Base-by-base conservation (phyloP, 139 green algal species). In the Volvox africanus region DNA sequence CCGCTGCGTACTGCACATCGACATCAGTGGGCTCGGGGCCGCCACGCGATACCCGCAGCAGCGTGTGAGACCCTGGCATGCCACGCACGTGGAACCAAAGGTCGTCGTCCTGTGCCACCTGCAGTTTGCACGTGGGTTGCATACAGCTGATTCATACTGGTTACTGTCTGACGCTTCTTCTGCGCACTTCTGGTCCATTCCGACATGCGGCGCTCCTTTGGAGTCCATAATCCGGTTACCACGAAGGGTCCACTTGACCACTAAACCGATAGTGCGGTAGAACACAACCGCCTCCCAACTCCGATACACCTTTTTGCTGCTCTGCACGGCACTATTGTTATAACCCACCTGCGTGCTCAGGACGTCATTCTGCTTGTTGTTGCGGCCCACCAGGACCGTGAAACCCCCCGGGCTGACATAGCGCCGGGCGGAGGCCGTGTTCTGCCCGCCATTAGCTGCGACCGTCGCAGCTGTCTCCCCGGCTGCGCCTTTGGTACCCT, bases 11-110 rank as follows among this genome's bases (percentile, higher is more conserved):
- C 81, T 94, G 92, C 28, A 98, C 1, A 88, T 98, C 97, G 0
- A 50, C 88, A 1, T 95, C 87, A 1, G 9, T 17, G 36, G 67
- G 83, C 67, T 28, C 24, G 35, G 12, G 17, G 65, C 65, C 24
- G 67, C 35, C 35, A 12, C 14, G 55, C 24, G 67, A 36, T 33
- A 88, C 44, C 1, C 67, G 83, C 13, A 96, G 83, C 37, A 95
- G 86, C 0, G 93, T 85, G 76, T 97, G 95, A 0, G 89, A 92
- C 50, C 95, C 95, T 35, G 97, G 96, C 68, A 97, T 80, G 68
- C 96, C 96, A 3, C 97, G 83, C 20, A 96, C 96, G 90, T 99
- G 97, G 93, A 99, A 96, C 97, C 97, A 99, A 28, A 98, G 73
- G 86, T 99, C 97, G 14, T 92, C 83, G 14, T 86, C 68, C 32